Conservation (phyloP, 2,329 filamentous ascomycete genomes). For the Paecilomyces sp. region DNA sequence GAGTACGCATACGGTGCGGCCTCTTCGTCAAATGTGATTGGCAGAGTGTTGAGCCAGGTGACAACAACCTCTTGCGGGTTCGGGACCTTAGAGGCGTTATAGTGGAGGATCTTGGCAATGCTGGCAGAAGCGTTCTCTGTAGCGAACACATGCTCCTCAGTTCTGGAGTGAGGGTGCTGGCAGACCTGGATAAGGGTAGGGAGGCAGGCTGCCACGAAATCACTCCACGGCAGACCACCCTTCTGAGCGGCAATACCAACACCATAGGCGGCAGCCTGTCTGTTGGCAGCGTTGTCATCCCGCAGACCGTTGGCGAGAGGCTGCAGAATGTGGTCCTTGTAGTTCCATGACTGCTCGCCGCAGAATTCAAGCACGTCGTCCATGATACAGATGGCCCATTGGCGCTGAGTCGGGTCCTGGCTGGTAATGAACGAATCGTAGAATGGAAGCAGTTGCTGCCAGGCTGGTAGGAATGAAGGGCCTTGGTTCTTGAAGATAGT, state of each 20-base stretch:
- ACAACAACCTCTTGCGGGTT: conserved; percentile 68
- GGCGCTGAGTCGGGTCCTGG: conserved; percentile 77
- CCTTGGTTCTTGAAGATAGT: conserved; percentile 98
- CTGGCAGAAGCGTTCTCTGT: conserved; percentile 96
- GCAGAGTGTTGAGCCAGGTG: conserved; percentile 88
- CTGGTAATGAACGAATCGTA: conserved; percentile 82
- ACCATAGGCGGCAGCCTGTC: conserved; percentile 92
- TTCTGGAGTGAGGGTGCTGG: conserved; percentile 71
- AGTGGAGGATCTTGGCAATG: conserved; percentile 94
- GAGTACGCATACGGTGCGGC: conserved; percentile 93
- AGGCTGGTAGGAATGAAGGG: conserved; percentile 72
- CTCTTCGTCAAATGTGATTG: conserved; percentile 92
- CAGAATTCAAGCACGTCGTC: conserved; percentile 98
- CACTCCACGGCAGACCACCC: conserved; percentile 77
- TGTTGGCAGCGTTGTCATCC: conserved; percentile 80
- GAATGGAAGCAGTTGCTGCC: conserved; percentile 77
- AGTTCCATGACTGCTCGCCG: conserved; percentile 78
- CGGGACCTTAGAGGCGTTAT: conserved; percentile 68
- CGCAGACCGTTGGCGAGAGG: conserved; percentile 81
- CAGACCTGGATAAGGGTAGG: conserved; percentile 79
- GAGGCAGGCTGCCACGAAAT: conserved; percentile 74
- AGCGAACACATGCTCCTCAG: conserved; percentile 90
- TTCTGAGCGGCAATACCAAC: conserved; percentile 93
- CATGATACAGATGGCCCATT: conserved; percentile 99
- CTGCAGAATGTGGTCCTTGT: conserved; percentile 76